Conservation (phyloP, 2,329 filamentous ascomycete species). For the Trichoderma citrinoviride region DNA sequence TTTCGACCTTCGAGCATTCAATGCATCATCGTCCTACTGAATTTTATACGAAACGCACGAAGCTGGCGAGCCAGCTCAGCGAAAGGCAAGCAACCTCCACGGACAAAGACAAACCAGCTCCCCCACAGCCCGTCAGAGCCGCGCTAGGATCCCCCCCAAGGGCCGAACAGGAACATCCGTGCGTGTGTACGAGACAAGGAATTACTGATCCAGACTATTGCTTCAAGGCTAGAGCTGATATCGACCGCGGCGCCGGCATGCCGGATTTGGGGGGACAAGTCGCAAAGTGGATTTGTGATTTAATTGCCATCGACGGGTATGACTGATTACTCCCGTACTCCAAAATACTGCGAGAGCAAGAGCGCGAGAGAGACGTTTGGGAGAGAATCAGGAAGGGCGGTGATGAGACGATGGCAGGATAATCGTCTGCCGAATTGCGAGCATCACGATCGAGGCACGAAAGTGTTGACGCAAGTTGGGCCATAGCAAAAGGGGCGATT, state of each 20-base stretch:
- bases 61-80: neutral
- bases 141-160: neutral
- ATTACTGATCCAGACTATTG: slow-evolving; percentile 18
- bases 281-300: neutral
- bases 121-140: slow-evolving; percentile 17
- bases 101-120: slow-evolving; percentile 1
- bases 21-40: neutral
- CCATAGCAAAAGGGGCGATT: neutral
- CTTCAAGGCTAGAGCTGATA: slow-evolving; percentile 20
- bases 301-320: neutral
- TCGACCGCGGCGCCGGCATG: slow-evolving; percentile 17
- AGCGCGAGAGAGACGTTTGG: neutral
- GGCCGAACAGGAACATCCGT: slow-evolving; percentile 9
- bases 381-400: neutral
- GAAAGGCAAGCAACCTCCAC: neutral
- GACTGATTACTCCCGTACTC: slow-evolving; percentile 14
- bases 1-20: neutral
- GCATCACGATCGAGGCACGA: no score
- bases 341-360: neutral
- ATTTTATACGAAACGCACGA: neutral
- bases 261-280: slow-evolving; percentile 16
- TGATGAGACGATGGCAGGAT: neutral
- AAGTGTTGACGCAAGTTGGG: no score
- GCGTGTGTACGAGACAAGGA: neutral
- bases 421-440: no score